phyloP scores from a whole-genome alignment of 345 rosid genomes.

The Populus deltoides region DNA sequence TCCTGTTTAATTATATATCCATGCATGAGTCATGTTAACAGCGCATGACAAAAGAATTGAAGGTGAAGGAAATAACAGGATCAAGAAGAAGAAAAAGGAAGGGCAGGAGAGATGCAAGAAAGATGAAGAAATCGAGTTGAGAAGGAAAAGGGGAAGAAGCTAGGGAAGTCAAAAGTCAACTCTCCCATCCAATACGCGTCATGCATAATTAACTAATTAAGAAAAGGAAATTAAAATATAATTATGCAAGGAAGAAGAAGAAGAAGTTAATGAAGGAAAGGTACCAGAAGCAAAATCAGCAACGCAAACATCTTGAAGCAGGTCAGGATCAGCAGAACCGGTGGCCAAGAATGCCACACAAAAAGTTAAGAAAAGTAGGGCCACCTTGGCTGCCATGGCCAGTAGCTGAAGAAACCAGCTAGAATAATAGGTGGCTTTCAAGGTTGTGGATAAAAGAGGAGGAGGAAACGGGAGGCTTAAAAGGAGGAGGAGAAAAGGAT shows the following conservation, averaged over 20 bases:
- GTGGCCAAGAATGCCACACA: constrained; percentile 26
- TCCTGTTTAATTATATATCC: constrained; percentile 1
- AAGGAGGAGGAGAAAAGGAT: not conserved
- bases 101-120: not conserved
- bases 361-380: constrained; percentile 23
- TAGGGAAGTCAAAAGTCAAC: not conserved
- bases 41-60: not conserved
- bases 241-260: not conserved
- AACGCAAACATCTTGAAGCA: constrained; percentile 85
- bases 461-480: not conserved
- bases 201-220: not conserved
- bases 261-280: not conserved
- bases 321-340: constrained; percentile 52
- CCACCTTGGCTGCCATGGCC: constrained; percentile 18
- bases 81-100: not conserved
- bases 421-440: not conserved
- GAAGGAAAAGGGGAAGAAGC: not conserved
- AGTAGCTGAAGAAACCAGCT: not conserved
- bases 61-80: not conserved
- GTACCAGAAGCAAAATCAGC: constrained; percentile 64
- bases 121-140: not conserved
- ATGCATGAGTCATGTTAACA: not conserved
- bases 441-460: not conserved
- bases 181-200: not conserved
- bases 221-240: not conserved